Evolutionary conservation across 2,329 filamentous ascomycete species (phyloP).

Genomic region (Botrytis elliptica): DNA sequence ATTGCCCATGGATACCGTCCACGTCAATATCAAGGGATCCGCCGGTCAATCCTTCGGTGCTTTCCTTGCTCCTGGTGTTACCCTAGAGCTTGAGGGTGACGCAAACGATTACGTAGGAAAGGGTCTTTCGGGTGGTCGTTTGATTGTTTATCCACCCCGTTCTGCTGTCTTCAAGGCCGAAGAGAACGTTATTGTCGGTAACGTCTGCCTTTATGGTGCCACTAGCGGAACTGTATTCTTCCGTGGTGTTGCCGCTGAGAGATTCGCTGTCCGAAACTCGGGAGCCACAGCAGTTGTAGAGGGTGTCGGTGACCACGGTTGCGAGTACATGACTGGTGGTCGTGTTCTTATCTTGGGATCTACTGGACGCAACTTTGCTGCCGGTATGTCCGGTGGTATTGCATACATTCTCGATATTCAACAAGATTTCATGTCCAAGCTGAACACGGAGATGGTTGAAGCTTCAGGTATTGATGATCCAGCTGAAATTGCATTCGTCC

Average conservation of each 20-base stretch:
- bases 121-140: constrained; percentile 85
- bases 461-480: constrained; percentile 80
- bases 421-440: constrained; percentile 85
- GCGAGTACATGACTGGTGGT: constrained; percentile 98
- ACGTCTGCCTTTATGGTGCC: constrained; percentile 92
- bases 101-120: constrained; percentile 97
- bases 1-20: constrained; percentile 87
- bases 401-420: constrained; percentile 90
- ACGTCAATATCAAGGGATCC: constrained; percentile 94
- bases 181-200: constrained; percentile 91
- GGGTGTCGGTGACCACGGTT: constrained; percentile 92
- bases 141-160: constrained; percentile 91
- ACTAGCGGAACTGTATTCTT: constrained; percentile 92
- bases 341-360: constrained; percentile 82
- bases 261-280: constrained; percentile 95
- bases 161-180: constrained; percentile 92
- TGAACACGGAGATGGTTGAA: constrained; percentile 98
- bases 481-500: constrained; percentile 83
- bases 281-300: constrained; percentile 95
- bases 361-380: constrained; percentile 95
- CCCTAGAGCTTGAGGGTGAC: constrained; percentile 92
- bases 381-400: constrained; percentile 98
- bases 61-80: constrained; percentile 89
- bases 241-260: constrained; percentile 93
- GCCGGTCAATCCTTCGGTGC: constrained; percentile 96